Percentiles rank a stretch among this genome's conserved stretches.
Conservation (phyloP, 768 basidiomycete genomes). For the Suillus placidus region DNA sequence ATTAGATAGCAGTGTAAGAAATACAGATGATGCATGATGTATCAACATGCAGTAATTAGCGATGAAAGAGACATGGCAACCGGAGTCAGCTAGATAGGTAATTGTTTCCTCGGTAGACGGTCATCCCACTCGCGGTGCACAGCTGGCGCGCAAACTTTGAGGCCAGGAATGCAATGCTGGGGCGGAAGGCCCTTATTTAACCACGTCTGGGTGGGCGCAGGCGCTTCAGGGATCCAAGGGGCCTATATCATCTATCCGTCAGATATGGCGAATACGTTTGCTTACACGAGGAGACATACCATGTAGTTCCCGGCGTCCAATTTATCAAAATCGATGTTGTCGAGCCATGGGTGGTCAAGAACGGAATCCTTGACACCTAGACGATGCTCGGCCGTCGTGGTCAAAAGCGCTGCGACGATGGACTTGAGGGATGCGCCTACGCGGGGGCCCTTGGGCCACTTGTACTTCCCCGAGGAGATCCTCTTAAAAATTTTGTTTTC, state of each 20-base stretch:
- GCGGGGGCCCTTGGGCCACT: slow-evolving; percentile 41
- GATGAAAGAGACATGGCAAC: not conserved
- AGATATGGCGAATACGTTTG: not conserved
- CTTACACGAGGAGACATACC: slow-evolving; percentile 36
- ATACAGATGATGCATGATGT: not conserved
- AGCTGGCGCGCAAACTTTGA: slow-evolving; percentile 38
- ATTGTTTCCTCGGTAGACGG: slow-evolving; percentile 30
- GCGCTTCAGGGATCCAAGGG: slow-evolving; percentile 41
- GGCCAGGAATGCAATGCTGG: slow-evolving; percentile 41
- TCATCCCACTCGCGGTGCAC: slow-evolving; percentile 40
- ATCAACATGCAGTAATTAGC: not conserved
- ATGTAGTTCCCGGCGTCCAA: slow-evolving; percentile 46
- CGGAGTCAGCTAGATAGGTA: not conserved
- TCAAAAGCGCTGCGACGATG: slow-evolving; percentile 46
- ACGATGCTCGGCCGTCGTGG: slow-evolving; percentile 32
- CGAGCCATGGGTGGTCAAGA: slow-evolving; percentile 47
- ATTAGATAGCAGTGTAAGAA: not conserved
- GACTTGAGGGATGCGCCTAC: slow-evolving; percentile 45
- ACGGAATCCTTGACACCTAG: slow-evolving; percentile 43
- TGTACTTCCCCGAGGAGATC: slow-evolving; percentile 29
- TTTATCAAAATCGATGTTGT: slow-evolving; percentile 48
- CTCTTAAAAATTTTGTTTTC: slow-evolving; percentile 32
- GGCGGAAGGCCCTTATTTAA: slow-evolving; percentile 41
- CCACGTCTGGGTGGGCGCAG: slow-evolving; percentile 37
- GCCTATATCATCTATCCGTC: slow-evolving; percentile 36